These are phyloP conservation scores for Thinopyrum obtusiflorum DNA, from an alignment of 202 grass and related monocot species.

Conservation along the genomic window DNA sequence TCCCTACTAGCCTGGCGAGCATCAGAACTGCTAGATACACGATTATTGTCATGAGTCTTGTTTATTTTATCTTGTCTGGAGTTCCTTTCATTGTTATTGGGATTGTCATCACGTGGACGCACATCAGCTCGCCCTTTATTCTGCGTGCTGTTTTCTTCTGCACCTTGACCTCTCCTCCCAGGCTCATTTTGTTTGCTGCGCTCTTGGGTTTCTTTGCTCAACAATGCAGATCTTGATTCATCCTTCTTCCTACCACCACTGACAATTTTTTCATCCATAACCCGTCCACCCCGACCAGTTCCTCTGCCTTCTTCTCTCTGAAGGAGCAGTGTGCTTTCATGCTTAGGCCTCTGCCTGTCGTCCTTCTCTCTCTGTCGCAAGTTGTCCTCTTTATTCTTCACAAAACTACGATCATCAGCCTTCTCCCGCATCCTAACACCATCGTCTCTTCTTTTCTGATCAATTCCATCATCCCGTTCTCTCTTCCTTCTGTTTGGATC, in stretches of 20 bases:
- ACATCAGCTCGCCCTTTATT: slow-evolving; percentile 62
- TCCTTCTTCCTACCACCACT: slow-evolving; percentile 58
- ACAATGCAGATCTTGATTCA: slow-evolving; percentile 46
- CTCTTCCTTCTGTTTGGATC: slow-evolving; percentile 67
- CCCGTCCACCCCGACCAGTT: slow-evolving; percentile 50
- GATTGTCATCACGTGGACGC: slow-evolving; percentile 53
- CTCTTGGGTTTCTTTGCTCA: slow-evolving; percentile 60
- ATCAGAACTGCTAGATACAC: slow-evolving; percentile 56
- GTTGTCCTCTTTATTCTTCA: slow-evolving; percentile 75
- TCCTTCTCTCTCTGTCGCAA: slow-evolving; percentile 79
- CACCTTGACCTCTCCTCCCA: slow-evolving; percentile 52
- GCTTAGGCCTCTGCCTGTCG: slow-evolving; percentile 76
- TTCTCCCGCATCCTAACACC: slow-evolving; percentile 60
- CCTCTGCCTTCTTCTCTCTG: slow-evolving; percentile 81
- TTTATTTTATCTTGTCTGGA: slow-evolving; percentile 71
- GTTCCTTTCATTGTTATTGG: slow-evolving; percentile 60
- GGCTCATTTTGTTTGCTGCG: slow-evolving; percentile 46
- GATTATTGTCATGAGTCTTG: slow-evolving; percentile 49
- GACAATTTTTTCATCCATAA: slow-evolving; percentile 58
- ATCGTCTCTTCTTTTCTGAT: slow-evolving; percentile 78
- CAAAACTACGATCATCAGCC: slow-evolving; percentile 56
- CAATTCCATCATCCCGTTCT: slow-evolving; percentile 61
- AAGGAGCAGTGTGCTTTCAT: slow-evolving; percentile 48
- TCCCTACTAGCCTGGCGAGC: slow-evolving; percentile 50
- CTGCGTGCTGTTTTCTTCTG: slow-evolving; percentile 50